Percentiles rank a stretch among this genome's conserved stretches.
These are phyloP conservation scores for Primulina tabacum DNA, from an alignment of 257 asterid species.

Conservation along the genomic window DNA sequence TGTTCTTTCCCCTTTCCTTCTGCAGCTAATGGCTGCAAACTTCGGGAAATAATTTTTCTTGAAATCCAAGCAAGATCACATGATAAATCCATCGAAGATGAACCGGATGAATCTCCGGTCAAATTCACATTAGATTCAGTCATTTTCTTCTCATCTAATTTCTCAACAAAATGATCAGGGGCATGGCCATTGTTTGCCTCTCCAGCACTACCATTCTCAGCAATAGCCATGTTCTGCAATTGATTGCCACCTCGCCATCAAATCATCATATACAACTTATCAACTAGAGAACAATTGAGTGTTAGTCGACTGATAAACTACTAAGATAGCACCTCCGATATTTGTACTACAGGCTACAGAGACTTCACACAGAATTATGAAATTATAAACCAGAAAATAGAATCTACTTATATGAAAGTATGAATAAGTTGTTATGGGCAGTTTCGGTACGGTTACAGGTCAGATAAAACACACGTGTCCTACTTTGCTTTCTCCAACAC, in stretches of 20 bases:
- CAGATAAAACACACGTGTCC: no score
- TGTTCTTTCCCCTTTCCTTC: slow-evolving; percentile 30
- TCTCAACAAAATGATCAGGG: slow-evolving; percentile 26
- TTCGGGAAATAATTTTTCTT: slow-evolving; percentile 35
- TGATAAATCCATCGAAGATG: slow-evolving; percentile 52
- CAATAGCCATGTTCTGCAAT: slow-evolving; percentile 50
- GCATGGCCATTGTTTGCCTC: slow-evolving; percentile 30
- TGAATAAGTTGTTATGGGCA: no score
- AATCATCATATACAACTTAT: slow-evolving; percentile 18
- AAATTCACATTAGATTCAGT: slow-evolving; percentile 31
- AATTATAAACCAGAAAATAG: not conserved
- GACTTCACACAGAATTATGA: not conserved
- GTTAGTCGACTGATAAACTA: not conserved
- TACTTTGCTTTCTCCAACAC: no score
- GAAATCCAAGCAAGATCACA: slow-evolving; percentile 61
- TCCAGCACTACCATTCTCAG: slow-evolving; percentile 33
- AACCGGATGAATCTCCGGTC: slow-evolving; percentile 35
- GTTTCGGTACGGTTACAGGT: no score
- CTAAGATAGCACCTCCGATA: not conserved
- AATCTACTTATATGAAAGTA: not conserved
- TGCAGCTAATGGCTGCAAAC: slow-evolving; percentile 29
- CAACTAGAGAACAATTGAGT: slow-evolving; percentile 5
- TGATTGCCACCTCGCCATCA: slow-evolving; percentile 19
- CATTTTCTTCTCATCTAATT: slow-evolving; percentile 41
- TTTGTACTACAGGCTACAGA: not conserved